Percentiles rank a stretch among this genome's conserved stretches.
phyloP scores from a whole-genome alignment of 2,329 filamentous ascomycete genomes.

The Apiospora sp. region DNA sequence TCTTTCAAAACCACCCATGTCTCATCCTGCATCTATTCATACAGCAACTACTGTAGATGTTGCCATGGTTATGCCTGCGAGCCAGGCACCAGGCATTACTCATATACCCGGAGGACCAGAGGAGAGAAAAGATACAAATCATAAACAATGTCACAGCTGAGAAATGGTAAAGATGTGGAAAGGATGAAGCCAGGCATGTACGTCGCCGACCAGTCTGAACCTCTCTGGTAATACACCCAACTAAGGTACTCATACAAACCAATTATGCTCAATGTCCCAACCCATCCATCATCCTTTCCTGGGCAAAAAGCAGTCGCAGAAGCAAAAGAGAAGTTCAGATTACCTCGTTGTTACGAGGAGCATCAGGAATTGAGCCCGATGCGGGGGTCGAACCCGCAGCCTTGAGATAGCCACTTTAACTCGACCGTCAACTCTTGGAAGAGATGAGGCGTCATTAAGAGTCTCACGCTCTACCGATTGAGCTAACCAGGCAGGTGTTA shows the following conservation, averaged over 20 bases:
- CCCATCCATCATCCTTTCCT: too few relatives aligned
- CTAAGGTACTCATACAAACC: background rate
- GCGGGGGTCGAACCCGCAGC: conserved; percentile 48
- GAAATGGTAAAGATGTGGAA: too few relatives aligned
- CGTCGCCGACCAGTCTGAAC: too few relatives aligned
- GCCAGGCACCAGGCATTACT: background rate
- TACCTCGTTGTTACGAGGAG: conserved; percentile 12
- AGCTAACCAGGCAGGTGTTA: conserved; percentile 60
- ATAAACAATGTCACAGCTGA: too few relatives aligned
- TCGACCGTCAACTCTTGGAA: background rate
- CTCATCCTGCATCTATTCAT: background rate
- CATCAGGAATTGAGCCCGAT: conserved; percentile 47
- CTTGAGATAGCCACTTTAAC: conserved; percentile 13
- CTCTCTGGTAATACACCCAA: too few relatives aligned
- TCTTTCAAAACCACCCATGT: background rate
- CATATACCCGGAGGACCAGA: background rate
- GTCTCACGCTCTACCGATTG: conserved; percentile 77
- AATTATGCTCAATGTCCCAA: background rate
- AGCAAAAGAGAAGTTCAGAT: background rate
- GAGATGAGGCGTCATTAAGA: conserved; percentile 51
- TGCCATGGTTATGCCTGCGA: background rate
- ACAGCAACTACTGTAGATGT: background rate
- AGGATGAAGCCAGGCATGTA: too few relatives aligned
- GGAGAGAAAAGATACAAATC: too few relatives aligned
- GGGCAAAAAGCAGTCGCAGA: background rate